These are phyloP conservation scores for Boletus fagicola DNA, from an alignment of 768 basidiomycete genomes.

Conservation along the genomic window DNA sequence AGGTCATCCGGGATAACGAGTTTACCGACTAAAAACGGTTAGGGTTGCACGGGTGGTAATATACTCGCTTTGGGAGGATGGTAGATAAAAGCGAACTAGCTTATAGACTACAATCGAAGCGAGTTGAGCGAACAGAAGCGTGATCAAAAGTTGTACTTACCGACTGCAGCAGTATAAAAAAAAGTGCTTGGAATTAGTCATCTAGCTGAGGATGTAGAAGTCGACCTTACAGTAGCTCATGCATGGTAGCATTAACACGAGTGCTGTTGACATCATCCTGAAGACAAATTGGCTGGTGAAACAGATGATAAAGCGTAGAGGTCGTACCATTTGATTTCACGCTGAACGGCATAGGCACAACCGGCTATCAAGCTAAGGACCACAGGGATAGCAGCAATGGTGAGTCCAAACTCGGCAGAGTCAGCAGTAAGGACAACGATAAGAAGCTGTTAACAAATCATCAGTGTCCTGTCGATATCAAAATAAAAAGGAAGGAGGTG, in stretches of 20 bases:
- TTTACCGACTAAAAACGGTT: constrained; percentile 70
- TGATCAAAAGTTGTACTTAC: constrained; percentile 17
- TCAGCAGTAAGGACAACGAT: constrained; percentile 66
- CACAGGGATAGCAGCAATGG: constrained; percentile 79
- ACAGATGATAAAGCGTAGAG: neutral
- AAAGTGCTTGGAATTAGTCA: constrained; percentile 1
- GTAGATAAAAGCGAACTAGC: constrained; percentile 78
- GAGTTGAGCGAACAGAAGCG: neutral
- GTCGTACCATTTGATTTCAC: constrained; percentile 75
- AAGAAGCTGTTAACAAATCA: constrained; percentile 54
- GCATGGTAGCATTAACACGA: constrained; percentile 77
- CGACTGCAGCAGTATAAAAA: constrained; percentile 21
- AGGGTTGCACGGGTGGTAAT: constrained; percentile 74
- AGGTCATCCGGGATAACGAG: neutral
- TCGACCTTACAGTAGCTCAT: constrained; percentile 66
- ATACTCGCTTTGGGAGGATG: constrained; percentile 53
- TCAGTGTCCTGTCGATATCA: neutral
- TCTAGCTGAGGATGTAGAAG: neutral
- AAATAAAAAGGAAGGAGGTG: neutral
- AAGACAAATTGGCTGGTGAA: constrained; percentile 1
- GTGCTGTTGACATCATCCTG: constrained; percentile 67
- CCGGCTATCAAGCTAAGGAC: constrained; percentile 64
- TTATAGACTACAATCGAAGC: constrained; percentile 63
- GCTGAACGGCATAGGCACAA: constrained; percentile 68
- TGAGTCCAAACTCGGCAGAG: constrained; percentile 78